Conservation (phyloP, 2,329 filamentous ascomycete species). For the Cryphonectria carpinicola region DNA sequence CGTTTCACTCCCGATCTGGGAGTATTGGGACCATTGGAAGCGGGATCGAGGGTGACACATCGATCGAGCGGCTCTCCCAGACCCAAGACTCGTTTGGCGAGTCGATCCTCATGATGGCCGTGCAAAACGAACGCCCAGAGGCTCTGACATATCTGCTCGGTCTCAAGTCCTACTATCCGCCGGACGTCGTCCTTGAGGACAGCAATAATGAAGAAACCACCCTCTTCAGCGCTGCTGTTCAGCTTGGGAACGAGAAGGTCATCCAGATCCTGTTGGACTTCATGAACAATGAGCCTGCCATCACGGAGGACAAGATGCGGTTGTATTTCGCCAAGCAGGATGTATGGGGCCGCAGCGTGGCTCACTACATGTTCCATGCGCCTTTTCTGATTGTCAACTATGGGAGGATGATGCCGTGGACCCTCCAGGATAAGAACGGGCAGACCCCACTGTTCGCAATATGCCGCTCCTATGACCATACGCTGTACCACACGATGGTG, state of each 20-base stretch:
- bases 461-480: constrained; percentile 93
- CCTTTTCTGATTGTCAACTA: constrained; percentile 79
- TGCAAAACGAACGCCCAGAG: constrained; percentile 72
- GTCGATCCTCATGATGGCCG: constrained; percentile 85
- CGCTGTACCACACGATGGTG: constrained; percentile 86
- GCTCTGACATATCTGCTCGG: constrained; percentile 80
- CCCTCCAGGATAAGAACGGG: constrained; percentile 89
- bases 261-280: constrained; percentile 77
- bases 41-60: constrained; percentile 82
- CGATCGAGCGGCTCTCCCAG: constrained; percentile 75
- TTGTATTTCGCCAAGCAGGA: constrained; percentile 79
- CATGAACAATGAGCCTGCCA: constrained; percentile 54
- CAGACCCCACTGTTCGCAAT: constrained; percentile 97
- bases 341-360: constrained; percentile 82
- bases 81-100: constrained; percentile 75
- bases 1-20: constrained; percentile 77
- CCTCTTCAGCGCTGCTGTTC: constrained; percentile 85
- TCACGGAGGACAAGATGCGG: constrained; percentile 58
- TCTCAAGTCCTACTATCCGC: constrained; percentile 75
- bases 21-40: constrained; percentile 77
- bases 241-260: constrained; percentile 75
- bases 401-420: constrained; percentile 82
- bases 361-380: constrained; percentile 95
- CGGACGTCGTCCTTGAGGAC: constrained; percentile 75
- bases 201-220: constrained; percentile 89